phyloP scores from a whole-genome alignment of 2,329 filamentous ascomycete species.

The Penicillium brevicompactum region DNA sequence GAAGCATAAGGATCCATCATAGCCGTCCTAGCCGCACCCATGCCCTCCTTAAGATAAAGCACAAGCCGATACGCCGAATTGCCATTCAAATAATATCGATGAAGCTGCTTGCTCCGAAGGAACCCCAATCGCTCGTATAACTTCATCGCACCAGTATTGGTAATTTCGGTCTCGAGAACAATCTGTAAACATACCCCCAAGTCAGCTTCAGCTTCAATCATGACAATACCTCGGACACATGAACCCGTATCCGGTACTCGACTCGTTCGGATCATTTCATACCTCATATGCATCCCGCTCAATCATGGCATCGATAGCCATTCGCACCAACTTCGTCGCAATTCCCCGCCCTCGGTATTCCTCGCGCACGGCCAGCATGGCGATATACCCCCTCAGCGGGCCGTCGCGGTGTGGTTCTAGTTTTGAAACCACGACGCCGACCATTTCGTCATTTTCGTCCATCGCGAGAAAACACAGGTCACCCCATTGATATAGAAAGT shows the following conservation, averaged over 20 bases:
- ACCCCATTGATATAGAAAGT: constrained; percentile 97
- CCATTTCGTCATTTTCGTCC: constrained; percentile 58
- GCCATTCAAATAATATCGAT: constrained; percentile 94
- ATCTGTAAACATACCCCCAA: constrained; percentile 51
- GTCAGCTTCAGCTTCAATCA: constrained; percentile 11
- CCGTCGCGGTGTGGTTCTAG: constrained; percentile 86
- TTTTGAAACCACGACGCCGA: constrained; percentile 94
- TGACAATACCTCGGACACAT: too few species aligned
- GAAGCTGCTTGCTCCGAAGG: constrained; percentile 84
- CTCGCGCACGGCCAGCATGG: constrained; percentile 92
- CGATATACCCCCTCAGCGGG: constrained; percentile 90
- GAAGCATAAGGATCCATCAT: constrained; percentile 36
- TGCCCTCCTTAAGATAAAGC: constrained; percentile 70
- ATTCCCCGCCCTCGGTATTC: constrained; percentile 81
- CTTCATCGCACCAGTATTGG: constrained; percentile 84
- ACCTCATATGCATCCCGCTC: constrained; percentile 81
- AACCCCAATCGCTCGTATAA: constrained; percentile 94
- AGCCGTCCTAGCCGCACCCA: constrained; percentile 45
- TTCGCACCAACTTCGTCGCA: constrained; percentile 82
- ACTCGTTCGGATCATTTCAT: constrained; percentile 10
- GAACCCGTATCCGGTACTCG: too few species aligned
- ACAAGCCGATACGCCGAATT: constrained; percentile 91
- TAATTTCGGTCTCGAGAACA: constrained; percentile 93
- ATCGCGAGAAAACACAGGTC: constrained; percentile 88
- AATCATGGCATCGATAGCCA: constrained; percentile 89